Base-by-base conservation (phyloP, 2,329 filamentous ascomycete species). In the Cercospora zeae-maydis region DNA sequence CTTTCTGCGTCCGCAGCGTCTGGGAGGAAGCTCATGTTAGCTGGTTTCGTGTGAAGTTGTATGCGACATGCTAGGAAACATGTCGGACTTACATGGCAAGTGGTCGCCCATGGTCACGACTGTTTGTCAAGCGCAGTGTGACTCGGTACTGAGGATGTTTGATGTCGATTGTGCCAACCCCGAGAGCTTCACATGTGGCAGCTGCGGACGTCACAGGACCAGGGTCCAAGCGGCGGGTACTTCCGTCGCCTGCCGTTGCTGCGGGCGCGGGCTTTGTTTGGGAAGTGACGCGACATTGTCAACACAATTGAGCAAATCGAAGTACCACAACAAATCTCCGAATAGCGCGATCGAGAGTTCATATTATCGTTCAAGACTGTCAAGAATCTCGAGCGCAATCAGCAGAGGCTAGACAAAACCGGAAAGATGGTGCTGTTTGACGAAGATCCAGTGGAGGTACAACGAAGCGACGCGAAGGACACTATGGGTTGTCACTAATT, bases 1-100 rank as follows among this genome's bases (percentile, higher is more conserved):
- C 90, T 96, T 82, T 99, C 95, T 73, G 95, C 95, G 80, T 99
- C 95, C 70, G 96, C 92, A 74, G 95, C 95, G 83, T 98, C 95
- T 98, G 79, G 64, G 67, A 74, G 58, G 45, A 33, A 62, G 42
- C 39, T 27, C 52, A 47, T 59, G 69, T 78, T 64, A 73, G 73
- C 24, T 27, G 24, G 24, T n/a, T n/a, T n/a, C n/a, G n/a, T n/a
- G n/a, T n/a, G n/a, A n/a, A n/a, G n/a, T n/a, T n/a, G n/a, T n/a
- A n/a, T n/a, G n/a, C 66, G 27, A 14, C 19, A n/a, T 24, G 21
- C 19, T 37, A 24, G 7, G 9, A 14, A 4, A 5, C 1, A 9
- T 30, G 5, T 30, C 21, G n/a, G 24, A 51, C 68, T 68, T 77
- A 83, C 81, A 83, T 66, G 81, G 81, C 66, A 83, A 75, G 72